Evolutionary conservation across 2,329 filamentous ascomycete species (phyloP), one percentile per base, ranked within the genome.

Genomic region (Fusarium robinianum): DNA sequence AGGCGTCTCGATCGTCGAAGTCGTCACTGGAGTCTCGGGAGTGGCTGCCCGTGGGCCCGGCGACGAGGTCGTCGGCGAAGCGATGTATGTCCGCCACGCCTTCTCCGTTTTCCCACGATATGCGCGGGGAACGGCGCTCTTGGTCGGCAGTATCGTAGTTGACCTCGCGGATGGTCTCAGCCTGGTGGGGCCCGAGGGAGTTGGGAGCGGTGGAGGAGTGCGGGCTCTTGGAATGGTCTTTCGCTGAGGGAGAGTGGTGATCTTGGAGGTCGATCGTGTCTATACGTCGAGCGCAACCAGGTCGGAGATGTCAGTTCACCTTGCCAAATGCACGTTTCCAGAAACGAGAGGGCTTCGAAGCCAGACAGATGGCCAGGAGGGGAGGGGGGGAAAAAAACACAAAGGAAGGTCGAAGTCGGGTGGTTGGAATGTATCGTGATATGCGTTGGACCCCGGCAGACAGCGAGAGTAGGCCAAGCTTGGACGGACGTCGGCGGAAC

Each of bases 231-330:
- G 79, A 75, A 68, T 95, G 90, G 66, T 91, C 87, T 73, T 95
- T 80, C 25, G 92, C 89, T 31, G 91, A 94, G 22, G 90, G 90
- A 46, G 86, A 77, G 63, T 85, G 76, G 64, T 84, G 87, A 71
- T 90, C 83, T 78, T 97, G 94, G 38, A 97, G 83, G 73, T 97
- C 94, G 72, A 96, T 87, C 52, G 92, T 95, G 75, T 97, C 92
- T 95, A 44, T 31, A 49, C 17, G 14, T 40, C 30, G 40, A 19
- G 25, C n/a, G 23, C 34, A 19, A 45, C 52, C 46, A 18, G 34
- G 37, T 46, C 39, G 35, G 38, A 26, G 38, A 34, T 11, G 53
- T 63, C 39, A 62, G 58, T 58, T 30, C 32, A 46, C 16, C 16
- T 30, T 41, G 41, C 34, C 35, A 30, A 49, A n/a, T n/a, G n/a